Evolutionary conservation across 1,284 basidiomycete genomes (phyloP), one percentile per base, ranked within the genome.

Genomic region (Microbotryum silenes-acaulis): DNA sequence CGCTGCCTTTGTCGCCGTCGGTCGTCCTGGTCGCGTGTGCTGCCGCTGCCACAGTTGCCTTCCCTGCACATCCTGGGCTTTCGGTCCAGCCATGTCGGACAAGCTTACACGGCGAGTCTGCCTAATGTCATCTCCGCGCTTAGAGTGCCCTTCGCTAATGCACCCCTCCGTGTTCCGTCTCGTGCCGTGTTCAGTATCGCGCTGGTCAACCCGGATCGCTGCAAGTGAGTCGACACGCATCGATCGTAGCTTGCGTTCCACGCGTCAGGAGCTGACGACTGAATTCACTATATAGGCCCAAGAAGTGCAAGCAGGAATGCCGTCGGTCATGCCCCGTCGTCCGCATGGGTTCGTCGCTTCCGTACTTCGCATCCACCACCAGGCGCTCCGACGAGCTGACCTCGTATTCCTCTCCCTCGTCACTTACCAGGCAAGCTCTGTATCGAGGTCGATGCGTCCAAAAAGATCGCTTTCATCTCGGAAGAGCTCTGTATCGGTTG

Each of bases 261-360:
- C n/a, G 5, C 16, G 18, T 9, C 25, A 25, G 12, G 23, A 29
- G 16, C 42, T 37, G 37, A n/a, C 54, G 9, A 6, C 9, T 27
- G 18, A 20, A 21, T 23, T 42, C 78, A 87, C 78, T 56, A 37
- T 56, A 37, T 20, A 63, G 72, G 63, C 71, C 71, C 51, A 72
- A 72, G 59, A 72, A 72, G 63, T 92, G 89, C 72, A 87, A 88
- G 12, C 89, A 90, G 72, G 90, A 92, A 76, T 91, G 90, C 77
- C 92, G 90, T 81, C 91, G 91, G 85, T 93, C 91, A 78, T 97
- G 92, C 81, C 93, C 92, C 47, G 93, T 97, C 57, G 92, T 96
- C 60, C 91, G 91, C 80, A 97, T 96, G 93, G 92, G 89, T 90
- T 65, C 68, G 85, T 76, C 23, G 23, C 4, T 21, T 12, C 10